These are phyloP conservation scores for Mycena galericulata DNA, from an alignment of 768 basidiomycete genomes.

Conservation along the genomic window DNA sequence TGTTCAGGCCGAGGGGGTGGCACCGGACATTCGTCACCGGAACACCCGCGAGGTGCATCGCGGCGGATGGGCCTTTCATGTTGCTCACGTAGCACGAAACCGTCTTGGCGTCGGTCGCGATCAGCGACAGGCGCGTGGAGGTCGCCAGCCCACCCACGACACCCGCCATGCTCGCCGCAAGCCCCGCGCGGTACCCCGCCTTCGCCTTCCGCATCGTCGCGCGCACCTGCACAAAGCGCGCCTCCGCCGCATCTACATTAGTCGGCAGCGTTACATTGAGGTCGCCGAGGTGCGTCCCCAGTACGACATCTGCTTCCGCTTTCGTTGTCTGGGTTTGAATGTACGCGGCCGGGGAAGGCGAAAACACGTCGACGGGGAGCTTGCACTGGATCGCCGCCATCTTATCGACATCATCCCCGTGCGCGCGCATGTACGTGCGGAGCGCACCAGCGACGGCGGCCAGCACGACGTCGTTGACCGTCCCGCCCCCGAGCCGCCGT, in stretches of 20 bases:
- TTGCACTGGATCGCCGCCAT: neutral
- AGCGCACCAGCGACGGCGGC: conserved; percentile 8
- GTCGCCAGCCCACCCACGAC: conserved; percentile 4
- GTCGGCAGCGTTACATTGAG: neutral
- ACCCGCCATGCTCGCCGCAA: neutral
- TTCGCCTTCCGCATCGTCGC: conserved; percentile 1
- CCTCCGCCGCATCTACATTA: neutral
- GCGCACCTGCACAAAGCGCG: neutral
- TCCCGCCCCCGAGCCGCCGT: conserved; percentile 8
- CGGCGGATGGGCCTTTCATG: conserved; percentile 1
- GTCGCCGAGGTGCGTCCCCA: conserved; percentile 13
- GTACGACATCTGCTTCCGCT: conserved; percentile 3
- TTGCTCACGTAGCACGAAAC: conserved; percentile 10
- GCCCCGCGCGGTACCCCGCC: neutral
- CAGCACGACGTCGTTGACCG: conserved; percentile 21
- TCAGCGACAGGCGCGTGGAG: neutral
- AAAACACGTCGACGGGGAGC: conserved; percentile 7
- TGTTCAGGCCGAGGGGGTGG: conserved; percentile 1
- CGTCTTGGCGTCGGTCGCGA: neutral
- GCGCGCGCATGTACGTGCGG: conserved; percentile 5
- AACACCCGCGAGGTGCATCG: conserved; percentile 1
- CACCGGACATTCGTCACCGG: conserved; percentile 1
- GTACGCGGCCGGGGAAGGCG: neutral
- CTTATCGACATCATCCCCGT: conserved; percentile 5
- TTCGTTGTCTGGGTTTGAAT: too few species aligned